Evolutionary conservation across 176 grass and related monocot genomes (phyloP).

Genomic region (Secale cereale): DNA sequence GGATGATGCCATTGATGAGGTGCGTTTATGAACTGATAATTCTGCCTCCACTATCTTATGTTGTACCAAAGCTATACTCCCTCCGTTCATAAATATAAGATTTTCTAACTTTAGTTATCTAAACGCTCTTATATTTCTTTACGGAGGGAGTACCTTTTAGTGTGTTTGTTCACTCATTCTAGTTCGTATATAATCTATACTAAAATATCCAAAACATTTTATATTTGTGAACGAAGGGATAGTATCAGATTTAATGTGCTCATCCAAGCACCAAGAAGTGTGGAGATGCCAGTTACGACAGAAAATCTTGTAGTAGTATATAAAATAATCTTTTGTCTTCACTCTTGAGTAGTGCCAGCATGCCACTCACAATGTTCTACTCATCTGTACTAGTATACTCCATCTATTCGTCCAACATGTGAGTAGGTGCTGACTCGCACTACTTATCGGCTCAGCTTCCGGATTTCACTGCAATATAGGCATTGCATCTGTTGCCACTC

Average conservation of each 20-base stretch:
- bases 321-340: background rate
- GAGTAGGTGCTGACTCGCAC: background rate
- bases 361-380: background rate
- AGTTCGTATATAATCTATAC: too few species aligned
- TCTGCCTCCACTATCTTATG: background rate
- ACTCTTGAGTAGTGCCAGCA: background rate
- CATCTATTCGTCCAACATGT: background rate
- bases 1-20: conserved; percentile 20
- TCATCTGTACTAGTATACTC: background rate
- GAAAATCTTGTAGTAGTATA: background rate
- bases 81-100: too few species aligned
- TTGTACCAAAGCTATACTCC: background rate
- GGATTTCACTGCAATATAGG: background rate
- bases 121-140: too few species aligned
- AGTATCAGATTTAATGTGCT: too few species aligned
- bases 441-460: background rate
- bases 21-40: background rate
- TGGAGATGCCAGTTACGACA: background rate
- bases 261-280: background rate
- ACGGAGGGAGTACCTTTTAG: too few species aligned
- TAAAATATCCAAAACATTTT: too few species aligned
- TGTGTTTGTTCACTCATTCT: too few species aligned
- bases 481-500: background rate
- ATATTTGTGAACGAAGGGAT: too few species aligned
- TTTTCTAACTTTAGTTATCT: too few species aligned